Conservation (phyloP, 1,284 basidiomycete genomes). For the Peniophora sp. region DNA sequence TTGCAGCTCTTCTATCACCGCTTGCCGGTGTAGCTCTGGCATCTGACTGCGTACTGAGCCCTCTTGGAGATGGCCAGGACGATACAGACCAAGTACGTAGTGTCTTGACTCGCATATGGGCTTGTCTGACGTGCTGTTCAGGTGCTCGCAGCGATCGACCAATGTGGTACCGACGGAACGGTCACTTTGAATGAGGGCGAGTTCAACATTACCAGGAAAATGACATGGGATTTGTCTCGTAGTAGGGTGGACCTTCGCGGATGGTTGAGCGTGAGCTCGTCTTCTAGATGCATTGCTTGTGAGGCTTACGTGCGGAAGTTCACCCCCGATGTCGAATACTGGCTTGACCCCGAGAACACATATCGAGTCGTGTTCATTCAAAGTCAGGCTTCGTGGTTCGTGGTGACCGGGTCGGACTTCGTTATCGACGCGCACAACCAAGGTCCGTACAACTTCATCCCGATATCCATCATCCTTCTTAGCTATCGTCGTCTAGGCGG, state of each 20-base stretch:
- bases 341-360: constrained; percentile 48
- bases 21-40: background rate
- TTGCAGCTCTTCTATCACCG: background rate
- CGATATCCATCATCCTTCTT: too few relatives aligned
- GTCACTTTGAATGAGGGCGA: constrained; percentile 35
- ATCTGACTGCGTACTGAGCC: constrained; percentile 25
- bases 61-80: constrained; percentile 31
- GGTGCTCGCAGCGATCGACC: constrained; percentile 43
- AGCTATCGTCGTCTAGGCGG: too few relatives aligned
- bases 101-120: background rate
- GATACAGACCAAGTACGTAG: constrained; percentile 32
- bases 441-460: constrained; percentile 18
- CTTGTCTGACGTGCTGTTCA: constrained; percentile 11
- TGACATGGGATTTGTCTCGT: constrained; percentile 50
- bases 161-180: constrained; percentile 45
- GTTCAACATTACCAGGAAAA: constrained; percentile 51
- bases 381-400: constrained; percentile 60
- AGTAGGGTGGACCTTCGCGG: constrained; percentile 48
- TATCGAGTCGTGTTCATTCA: constrained; percentile 58
- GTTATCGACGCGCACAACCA: constrained; percentile 49
- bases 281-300: background rate
- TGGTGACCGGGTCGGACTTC: constrained; percentile 53
- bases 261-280: constrained; percentile 36
- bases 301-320: constrained; percentile 31
- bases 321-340: constrained; percentile 49